Evolutionary conservation across 805 yeast genomes (phyloP), one percentile per base, ranked within the genome.

Genomic region (Barnettozyma sucrosica): DNA sequence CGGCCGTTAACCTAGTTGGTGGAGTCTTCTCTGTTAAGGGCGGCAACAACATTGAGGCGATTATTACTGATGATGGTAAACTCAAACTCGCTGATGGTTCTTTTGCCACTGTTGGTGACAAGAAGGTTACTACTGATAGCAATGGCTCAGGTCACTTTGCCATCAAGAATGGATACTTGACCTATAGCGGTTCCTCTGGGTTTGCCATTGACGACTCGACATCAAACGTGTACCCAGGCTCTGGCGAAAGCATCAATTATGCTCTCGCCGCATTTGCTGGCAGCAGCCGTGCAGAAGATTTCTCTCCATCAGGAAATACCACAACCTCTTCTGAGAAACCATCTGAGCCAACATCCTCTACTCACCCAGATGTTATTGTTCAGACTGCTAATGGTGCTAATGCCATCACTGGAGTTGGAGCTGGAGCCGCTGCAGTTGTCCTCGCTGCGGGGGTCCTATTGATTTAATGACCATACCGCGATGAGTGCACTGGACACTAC

Each of bases 131-230:
- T 41, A 42, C 66, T 23, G 58, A 57, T 30, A 11, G 57, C 9
- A 59, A 59, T n/a, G 65, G 72, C 41, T 60, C 72, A 25, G 51
- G 65, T 19, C 71, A 73, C 2, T 76, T 71, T 56, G 55, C 72
- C 25, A 63, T 75, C 53, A 30, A 55, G 11, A 57, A 64, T 40
- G 74, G 71, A 32, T 54, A 65, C 57, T 66, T 75, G 60, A 54
- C 55, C 5, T 69, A 62, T 57, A 50, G 63, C 36, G 68, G 66
- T 38, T 54, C 62, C 28, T 53, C 59, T 32, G 65, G 57, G 34
- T 75, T 73, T 66, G 59, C 61, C 37, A 74, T 74, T 33, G 26
- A 21, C 11, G 66, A 71, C 48, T 47, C 45, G 33, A 46, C 26
- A 19, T 39, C 52, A 37, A 32, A 45, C 19, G 51, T 45, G 32